Conservation (phyloP, 1,139 yeast genomes). For the Kodamaea fungicola region DNA sequence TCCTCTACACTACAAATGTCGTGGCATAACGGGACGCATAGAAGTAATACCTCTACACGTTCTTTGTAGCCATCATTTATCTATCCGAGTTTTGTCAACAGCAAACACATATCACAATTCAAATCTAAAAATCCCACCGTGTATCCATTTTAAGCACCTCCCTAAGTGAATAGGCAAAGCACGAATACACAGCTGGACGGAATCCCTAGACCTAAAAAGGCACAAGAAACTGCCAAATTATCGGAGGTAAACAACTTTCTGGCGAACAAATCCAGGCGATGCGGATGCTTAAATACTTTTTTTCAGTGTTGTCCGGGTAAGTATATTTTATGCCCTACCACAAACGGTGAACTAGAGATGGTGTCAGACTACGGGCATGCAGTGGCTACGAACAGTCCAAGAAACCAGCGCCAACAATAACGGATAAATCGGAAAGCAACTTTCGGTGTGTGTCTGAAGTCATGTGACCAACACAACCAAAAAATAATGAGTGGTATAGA, state of each 20-base stretch:
- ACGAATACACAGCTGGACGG: slow-evolving; percentile 6
- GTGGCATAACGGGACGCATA: slow-evolving; percentile 59
- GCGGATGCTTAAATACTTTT: slow-evolving; percentile 8
- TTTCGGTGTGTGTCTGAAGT: neutral
- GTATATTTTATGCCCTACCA: neutral
- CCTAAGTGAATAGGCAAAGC: slow-evolving; percentile 55
- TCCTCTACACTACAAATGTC: slow-evolving; percentile 28
- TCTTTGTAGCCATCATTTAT: slow-evolving; percentile 47
- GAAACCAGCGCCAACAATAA: neutral
- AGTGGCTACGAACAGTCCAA: neutral
- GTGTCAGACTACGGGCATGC: neutral
- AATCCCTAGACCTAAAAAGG: slow-evolving; percentile 7
- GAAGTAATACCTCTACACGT: slow-evolving; percentile 41
- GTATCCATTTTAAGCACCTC: slow-evolving; percentile 17
- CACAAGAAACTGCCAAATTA: slow-evolving; percentile 30
- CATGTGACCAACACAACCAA: neutral
- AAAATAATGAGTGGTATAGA: slow-evolving; percentile 6
- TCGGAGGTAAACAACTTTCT: slow-evolving; percentile 40
- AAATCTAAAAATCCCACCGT: slow-evolving; percentile 14
- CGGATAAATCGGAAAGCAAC: too few relatives aligned
- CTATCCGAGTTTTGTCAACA: slow-evolving; percentile 47
- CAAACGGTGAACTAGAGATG: neutral
- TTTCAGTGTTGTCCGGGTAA: slow-evolving; percentile 11
- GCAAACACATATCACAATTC: slow-evolving; percentile 25
- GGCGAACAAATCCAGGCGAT: slow-evolving; percentile 15